Conservation (phyloP, 495 filamentous ascomycete species). For the Talaromyces proteolyticus region DNA sequence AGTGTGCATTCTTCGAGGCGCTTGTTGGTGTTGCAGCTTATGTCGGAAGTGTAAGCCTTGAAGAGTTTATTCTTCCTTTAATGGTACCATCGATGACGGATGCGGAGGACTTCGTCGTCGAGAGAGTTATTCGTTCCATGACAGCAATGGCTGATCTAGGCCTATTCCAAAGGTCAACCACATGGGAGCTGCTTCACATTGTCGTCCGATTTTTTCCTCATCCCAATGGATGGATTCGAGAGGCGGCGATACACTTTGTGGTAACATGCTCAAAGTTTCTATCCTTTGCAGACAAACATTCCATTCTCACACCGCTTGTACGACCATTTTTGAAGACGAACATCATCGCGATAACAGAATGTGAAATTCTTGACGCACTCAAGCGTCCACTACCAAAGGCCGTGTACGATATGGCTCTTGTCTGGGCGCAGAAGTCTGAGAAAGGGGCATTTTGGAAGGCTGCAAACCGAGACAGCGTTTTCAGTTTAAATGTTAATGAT, state of each 20-base stretch:
- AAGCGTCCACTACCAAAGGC: slow-evolving; percentile 75
- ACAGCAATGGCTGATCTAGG: slow-evolving; percentile 87
- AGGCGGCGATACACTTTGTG: slow-evolving; percentile 79
- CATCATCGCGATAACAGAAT: slow-evolving; percentile 59
- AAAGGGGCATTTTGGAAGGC: slow-evolving; percentile 82
- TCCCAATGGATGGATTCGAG: slow-evolving; percentile 91
- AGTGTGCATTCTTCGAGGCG: slow-evolving; percentile 93
- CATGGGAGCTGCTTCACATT: slow-evolving; percentile 79
- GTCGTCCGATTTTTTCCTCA: slow-evolving; percentile 83
- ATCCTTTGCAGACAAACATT: slow-evolving; percentile 75
- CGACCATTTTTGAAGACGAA: slow-evolving; percentile 73
- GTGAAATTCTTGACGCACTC: slow-evolving; percentile 70
- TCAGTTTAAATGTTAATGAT: slow-evolving; percentile 48
- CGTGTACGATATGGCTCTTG: slow-evolving; percentile 77
- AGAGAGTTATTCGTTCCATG: slow-evolving; percentile 81
- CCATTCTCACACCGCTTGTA: slow-evolving; percentile 74
- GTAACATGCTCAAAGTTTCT: slow-evolving; percentile 69
- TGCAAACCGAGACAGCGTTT: slow-evolving; percentile 57
- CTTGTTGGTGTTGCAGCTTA: slow-evolving; percentile 92
- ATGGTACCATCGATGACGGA: slow-evolving; percentile 98
- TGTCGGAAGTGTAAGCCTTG: slow-evolving; percentile 77
- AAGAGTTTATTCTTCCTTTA: slow-evolving; percentile 92
- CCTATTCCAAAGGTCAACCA: slow-evolving; percentile 75
- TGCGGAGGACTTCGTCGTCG: slow-evolving; percentile 90
- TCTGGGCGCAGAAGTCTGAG: slow-evolving; percentile 79